Conservation (phyloP, 1,284 basidiomycete species). For the Cronartium quercuum region DNA sequence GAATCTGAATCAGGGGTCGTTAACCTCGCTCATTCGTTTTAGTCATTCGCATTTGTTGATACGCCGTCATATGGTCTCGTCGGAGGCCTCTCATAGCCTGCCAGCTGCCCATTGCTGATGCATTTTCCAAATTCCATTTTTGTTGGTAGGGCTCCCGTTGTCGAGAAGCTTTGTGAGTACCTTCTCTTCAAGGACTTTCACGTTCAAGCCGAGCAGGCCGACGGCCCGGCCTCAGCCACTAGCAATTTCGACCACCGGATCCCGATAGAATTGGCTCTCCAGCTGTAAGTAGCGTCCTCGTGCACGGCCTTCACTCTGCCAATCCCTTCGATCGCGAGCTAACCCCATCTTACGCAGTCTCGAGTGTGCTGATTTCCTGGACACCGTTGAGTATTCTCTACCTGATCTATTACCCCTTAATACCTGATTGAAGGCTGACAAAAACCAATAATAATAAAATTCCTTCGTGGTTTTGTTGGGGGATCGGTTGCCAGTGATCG, state of each 20-base stretch:
- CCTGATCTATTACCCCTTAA: neutral
- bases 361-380: constrained; percentile 35
- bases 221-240: neutral
- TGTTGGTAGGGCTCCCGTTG: constrained; percentile 13
- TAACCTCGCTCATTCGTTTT: constrained; percentile 29
- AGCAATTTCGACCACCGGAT: constrained; percentile 29
- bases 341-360: neutral
- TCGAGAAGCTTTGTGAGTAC: constrained; percentile 34
- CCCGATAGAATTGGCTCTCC: constrained; percentile 28
- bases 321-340: neutral
- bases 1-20: constrained; percentile 35
- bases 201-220: neutral
- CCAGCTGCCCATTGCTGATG: no score
- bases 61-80: neutral
- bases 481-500: no score
- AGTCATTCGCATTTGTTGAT: neutral
- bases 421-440: neutral
- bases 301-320: neutral
- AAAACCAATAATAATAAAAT: no score
- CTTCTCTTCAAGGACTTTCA: constrained; percentile 14
- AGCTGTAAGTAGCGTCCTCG: constrained; percentile 31
- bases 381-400: constrained; percentile 4
- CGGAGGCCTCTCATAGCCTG: neutral
- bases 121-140: neutral
- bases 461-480: no score